Evolutionary conservation across 2,329 filamentous ascomycete species (phyloP), one percentile per base, ranked within the genome.

Genomic region (Cyphellophora europaea): DNA sequence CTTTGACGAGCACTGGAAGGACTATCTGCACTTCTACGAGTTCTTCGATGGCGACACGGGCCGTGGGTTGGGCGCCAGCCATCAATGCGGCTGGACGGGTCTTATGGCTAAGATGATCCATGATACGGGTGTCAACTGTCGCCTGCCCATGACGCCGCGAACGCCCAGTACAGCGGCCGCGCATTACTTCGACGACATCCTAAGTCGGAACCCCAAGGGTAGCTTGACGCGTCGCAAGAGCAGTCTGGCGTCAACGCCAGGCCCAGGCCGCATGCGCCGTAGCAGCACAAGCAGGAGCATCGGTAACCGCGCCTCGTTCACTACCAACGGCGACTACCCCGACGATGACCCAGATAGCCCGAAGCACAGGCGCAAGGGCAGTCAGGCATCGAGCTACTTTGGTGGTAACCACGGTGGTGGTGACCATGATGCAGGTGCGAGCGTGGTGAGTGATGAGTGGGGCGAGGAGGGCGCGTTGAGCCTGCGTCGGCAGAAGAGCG

Each of bases 81-180:
- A 96, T 59, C 91, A 96, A 59, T 94, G 86, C 54, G 89, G 89
- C 32, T 96, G 91, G 89, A 95, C 89, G 23, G 89, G 89, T 15
- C 62, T 96, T 48, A 87, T 96, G 56, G 89, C 89, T 16, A 88
- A 93, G 61, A 83, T 96, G 76, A 96, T 96, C 41, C 89, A 96
- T 51, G 91, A 96, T 54, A 95, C 89, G 48, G 89, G 88, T 48
- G 72, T 93, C 54, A 91, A 78, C 56, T 94, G 88, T 57, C 84
- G 88, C 51, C 77, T 94, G 11, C 88, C 89, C 2, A 86, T 95
- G 53, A 96, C 91, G 1, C 91, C 91, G 11, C 82, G 87, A 32
- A 93, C 87, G 3, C 88, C 89, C 2, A 77, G 80, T 2, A 74
- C 77, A 1, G 86, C 80, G 27, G 89, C 93, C 61, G 73, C 82